A percentile compares a stretch with the other conserved stretches of the same genome.
Evolutionary conservation across 2,329 filamentous ascomycete species (phyloP).

Genomic region (Aspergillus nomiae): DNA sequence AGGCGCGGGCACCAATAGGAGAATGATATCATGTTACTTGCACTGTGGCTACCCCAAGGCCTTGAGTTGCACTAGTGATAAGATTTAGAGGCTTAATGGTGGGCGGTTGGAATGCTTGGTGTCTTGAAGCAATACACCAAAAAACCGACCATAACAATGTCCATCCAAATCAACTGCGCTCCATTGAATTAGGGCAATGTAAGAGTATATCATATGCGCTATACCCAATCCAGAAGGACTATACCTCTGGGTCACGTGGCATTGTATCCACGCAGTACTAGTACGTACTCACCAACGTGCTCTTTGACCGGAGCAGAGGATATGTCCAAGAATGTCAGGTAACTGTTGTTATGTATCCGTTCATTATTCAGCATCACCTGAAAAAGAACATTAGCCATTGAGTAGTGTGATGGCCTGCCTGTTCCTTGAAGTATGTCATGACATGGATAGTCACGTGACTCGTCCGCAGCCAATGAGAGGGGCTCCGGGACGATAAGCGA

Average conservation of each 20-base stretch:
- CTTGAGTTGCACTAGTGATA: too few species aligned
- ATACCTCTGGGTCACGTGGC: not conserved
- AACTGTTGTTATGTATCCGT: not conserved
- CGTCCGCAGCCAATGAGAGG: constrained; percentile 28
- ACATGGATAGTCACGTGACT: constrained; percentile 5
- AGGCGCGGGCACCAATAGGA: too few species aligned
- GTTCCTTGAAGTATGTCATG: not conserved
- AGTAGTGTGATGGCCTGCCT: not conserved
- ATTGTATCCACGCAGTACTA: not conserved
- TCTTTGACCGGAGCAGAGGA: not conserved
- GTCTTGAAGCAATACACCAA: too few species aligned
- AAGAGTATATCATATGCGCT: not conserved
- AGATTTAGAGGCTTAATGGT: not conserved
- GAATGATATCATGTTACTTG: too few species aligned
- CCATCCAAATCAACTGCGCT: too few species aligned
- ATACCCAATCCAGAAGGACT: not conserved
- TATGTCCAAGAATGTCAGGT: not conserved
- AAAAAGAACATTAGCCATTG: not conserved
- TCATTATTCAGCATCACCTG: not conserved
- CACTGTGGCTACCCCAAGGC: too few species aligned
- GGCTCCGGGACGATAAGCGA: constrained; percentile 34
- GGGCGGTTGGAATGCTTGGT: not conserved
- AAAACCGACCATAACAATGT: too few species aligned
- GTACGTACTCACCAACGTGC: not conserved
- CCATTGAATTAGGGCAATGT: not conserved